A percentile compares a stretch with the other conserved stretches of the same genome.
phyloP scores from a whole-genome alignment of 1,284 basidiomycete genomes.

The Cryptococcus sp. region DNA sequence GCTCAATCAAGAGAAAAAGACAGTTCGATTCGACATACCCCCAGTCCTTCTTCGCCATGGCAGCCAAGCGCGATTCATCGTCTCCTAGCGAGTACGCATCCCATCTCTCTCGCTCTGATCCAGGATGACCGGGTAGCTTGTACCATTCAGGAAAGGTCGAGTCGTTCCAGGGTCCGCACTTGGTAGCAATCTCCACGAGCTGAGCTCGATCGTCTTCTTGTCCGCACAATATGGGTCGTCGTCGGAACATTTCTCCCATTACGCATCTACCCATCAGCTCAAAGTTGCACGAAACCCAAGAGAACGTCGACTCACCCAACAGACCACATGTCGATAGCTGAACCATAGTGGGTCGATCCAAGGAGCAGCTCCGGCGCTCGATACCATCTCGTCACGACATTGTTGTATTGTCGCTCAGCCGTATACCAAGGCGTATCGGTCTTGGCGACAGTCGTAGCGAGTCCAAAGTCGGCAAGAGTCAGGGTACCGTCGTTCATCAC shows the following conservation, averaged over 20 bases:
- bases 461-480: conserved; percentile 93
- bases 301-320: conserved; percentile 61
- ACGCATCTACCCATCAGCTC: conserved; percentile 55
- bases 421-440: conserved; percentile 65
- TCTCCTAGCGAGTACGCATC: conserved; percentile 13
- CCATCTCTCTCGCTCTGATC: conserved; percentile 46
- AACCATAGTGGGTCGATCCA: conserved; percentile 82
- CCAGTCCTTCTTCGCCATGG: conserved; percentile 26
- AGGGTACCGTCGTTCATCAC: conserved; percentile 79
- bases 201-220: conserved; percentile 78
- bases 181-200: conserved; percentile 75
- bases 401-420: too few relatives aligned
- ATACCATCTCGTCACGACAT: conserved; percentile 99
- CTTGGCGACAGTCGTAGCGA: conserved; percentile 56
- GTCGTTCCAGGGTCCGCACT: conserved; percentile 83
- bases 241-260: conserved; percentile 89
- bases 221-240: conserved; percentile 81
- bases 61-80: conserved; percentile 15
- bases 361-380: conserved; percentile 91
- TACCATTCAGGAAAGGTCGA: conserved; percentile 70
- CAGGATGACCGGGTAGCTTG: conserved; percentile 70
- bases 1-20: not conserved
- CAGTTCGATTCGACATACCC: conserved; percentile 19
- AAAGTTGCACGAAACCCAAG: not conserved
- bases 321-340: conserved; percentile 98